Conservation (phyloP, 1,284 basidiomycete genomes). For the Papiliotrema laurentii region DNA sequence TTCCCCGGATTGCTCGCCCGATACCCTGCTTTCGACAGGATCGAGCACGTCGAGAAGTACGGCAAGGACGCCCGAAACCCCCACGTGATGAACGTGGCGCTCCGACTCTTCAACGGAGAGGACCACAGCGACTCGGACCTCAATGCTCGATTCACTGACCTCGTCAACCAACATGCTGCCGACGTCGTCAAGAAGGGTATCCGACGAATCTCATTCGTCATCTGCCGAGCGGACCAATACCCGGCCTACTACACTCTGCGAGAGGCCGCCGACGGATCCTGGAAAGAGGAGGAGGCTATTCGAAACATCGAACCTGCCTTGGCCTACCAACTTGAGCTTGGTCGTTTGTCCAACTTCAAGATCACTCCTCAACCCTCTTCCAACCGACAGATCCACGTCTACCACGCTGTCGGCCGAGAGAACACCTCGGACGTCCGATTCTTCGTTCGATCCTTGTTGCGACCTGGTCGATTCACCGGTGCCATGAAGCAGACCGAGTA, state of each 20-base stretch:
- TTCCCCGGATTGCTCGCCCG: slow-evolving; percentile 65
- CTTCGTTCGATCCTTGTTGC: slow-evolving; percentile 94
- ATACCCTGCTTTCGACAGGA: slow-evolving; percentile 58
- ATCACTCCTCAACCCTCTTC: slow-evolving; percentile 89
- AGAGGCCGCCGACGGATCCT: slow-evolving; percentile 58
- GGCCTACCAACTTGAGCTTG: slow-evolving; percentile 96
- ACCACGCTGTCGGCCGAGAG: slow-evolving; percentile 90
- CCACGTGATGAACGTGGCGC: slow-evolving; percentile 89
- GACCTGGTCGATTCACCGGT: slow-evolving; percentile 87
- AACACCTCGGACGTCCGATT: slow-evolving; percentile 96
- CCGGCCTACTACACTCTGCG: slow-evolving; percentile 94
- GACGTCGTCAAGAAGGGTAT: slow-evolving; percentile 72
- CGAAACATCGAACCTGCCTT: slow-evolving; percentile 98
- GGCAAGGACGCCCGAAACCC: slow-evolving; percentile 68
- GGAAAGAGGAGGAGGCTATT: slow-evolving; percentile 94
- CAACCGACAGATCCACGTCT: slow-evolving; percentile 93
- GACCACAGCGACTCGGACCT: slow-evolving; percentile 74
- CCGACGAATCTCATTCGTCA: slow-evolving; percentile 84
- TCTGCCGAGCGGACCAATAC: slow-evolving; percentile 87
- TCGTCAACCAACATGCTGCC: slow-evolving; percentile 67
- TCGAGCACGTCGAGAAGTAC: slow-evolving; percentile 69
- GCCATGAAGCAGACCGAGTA: slow-evolving; percentile 92
- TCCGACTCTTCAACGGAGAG: slow-evolving; percentile 72
- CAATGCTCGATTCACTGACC: slow-evolving; percentile 66
- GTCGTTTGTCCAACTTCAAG: slow-evolving; percentile 94